A percentile compares a stretch with the other conserved stretches of the same genome.
Evolutionary conservation across 139 green algal species (phyloP).

Genomic region (Closterium sp.): DNA sequence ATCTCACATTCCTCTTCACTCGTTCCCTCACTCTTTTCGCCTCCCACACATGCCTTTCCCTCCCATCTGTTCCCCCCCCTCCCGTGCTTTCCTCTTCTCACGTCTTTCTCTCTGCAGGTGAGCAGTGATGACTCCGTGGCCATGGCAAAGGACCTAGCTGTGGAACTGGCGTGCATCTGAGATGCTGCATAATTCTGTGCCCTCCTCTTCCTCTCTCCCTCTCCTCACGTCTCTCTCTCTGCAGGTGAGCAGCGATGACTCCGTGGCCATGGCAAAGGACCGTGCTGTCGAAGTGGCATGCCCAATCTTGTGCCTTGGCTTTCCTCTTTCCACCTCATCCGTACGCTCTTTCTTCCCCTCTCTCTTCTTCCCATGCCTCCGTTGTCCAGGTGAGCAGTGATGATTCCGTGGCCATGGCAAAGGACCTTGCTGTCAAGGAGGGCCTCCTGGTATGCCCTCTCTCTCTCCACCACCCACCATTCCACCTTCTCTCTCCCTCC

Average conservation of each 20-base stretch:
- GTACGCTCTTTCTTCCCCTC: neutral
- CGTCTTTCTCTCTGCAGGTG: neutral
- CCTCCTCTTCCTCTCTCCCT: neutral
- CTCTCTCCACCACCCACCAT: neutral
- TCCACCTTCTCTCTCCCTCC: neutral
- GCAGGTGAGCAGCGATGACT: constrained; percentile 66
- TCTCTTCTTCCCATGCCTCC: neutral
- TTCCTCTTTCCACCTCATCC: too few species aligned
- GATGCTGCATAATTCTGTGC: constrained; percentile 66
- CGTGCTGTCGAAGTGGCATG: constrained; percentile 86
- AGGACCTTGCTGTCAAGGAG: constrained; percentile 80
- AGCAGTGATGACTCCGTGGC: too few species aligned
- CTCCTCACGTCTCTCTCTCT: neutral
- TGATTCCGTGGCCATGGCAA: constrained; percentile 83
- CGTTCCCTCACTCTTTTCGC: too few species aligned
- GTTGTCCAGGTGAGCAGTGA: constrained; percentile 66
- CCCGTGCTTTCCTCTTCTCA: neutral
- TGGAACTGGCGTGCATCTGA: too few species aligned
- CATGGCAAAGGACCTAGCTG: too few species aligned
- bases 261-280: constrained; percentile 78
- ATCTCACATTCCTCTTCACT: too few species aligned
- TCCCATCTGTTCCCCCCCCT: neutral
- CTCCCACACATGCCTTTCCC: neutral
- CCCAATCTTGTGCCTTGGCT: constrained; percentile 49
- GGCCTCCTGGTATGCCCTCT: constrained; percentile 69